Evolutionary conservation across 2,329 filamentous ascomycete species (phyloP).

Genomic region (Tolypocladium pustulatum): DNA sequence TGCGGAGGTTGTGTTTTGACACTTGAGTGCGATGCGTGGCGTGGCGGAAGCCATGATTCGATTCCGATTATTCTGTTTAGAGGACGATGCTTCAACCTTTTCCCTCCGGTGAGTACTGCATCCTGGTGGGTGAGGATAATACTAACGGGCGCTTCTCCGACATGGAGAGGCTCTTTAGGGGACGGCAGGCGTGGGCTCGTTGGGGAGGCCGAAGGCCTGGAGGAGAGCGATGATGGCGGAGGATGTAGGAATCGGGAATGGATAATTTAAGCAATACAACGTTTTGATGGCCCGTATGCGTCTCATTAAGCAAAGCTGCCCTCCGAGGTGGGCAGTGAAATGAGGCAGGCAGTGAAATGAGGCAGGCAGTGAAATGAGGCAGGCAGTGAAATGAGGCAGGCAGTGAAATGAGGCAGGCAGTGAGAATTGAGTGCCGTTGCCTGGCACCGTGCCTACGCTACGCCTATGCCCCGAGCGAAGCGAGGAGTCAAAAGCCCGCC

Average conservation of each 20-base stretch:
- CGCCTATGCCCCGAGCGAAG: no score
- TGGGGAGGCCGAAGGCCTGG: neutral
- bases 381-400: no score
- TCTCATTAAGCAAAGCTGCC: no score
- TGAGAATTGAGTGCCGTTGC: no score
- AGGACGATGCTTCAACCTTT: conserved; percentile 12
- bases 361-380: no score
- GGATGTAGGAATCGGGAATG: neutral
- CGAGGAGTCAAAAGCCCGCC: no score
- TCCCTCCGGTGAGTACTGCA: conserved; percentile 7
- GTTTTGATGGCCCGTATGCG: neutral
- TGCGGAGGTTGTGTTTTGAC: conserved; percentile 13
- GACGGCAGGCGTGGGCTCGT: neutral
- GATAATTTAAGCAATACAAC: neutral
- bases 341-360: no score
- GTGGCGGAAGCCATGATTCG: conserved; percentile 12
- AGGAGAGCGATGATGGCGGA: neutral
- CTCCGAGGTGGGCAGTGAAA: no score
- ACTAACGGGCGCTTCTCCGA: conserved; percentile 2
- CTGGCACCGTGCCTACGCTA: no score
- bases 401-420: no score
- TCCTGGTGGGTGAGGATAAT: conserved; percentile 1
- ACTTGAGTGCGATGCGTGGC: conserved; percentile 15
- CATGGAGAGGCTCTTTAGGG: neutral
- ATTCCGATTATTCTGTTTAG: conserved; percentile 14